Evolutionary conservation across 805 yeast genomes (phyloP), one percentile per base, ranked within the genome.

Genomic region (Saccharomycopsis amapae): DNA sequence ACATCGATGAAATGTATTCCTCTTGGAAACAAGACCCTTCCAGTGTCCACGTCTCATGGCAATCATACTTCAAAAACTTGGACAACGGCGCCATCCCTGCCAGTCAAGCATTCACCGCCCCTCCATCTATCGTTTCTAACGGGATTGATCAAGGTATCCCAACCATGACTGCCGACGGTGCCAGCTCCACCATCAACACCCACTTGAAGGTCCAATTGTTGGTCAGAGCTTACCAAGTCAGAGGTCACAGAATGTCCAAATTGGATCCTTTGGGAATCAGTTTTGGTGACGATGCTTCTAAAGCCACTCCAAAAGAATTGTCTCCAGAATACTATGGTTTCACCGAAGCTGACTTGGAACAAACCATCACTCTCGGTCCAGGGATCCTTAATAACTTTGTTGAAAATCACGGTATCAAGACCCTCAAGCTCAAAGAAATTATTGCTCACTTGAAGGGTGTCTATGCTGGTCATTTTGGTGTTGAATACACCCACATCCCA

Each of bases 201-300:
- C 97, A 93, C 65, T 77, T 93, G 73, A 93, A 93, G 66, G 94
- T 88, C 15, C 99, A 93, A 73, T 77, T 93, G 57, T 75, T 93
- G 58, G 97, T 94, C 53, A 85, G 99, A 66, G 98, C 98, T 25
- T 93, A 89, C 69, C 98, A 93, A 72, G 98, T 93, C 44, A 81
- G 97, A 67, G 99, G 98, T 56, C 99, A 93, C 66, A 84, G 81
- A 65, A 86, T 85, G 71, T 97, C 97, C 38, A 82, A 80, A 58
- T 81, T 88, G 52, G 99, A 93, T 66, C 99, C 99, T n/a, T 72
- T 93, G 61, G 90, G 84, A 31, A 84, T 90, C 60, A 78, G 89
- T 17, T 85, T 80, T 61, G 97, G 93, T 56, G 85, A 78, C 59
- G 77, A 76, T 58, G 59, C 66, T 50, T 53, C 62, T 10, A 63